A percentile compares a stretch with the other conserved stretches of the same genome.
Conservation (phyloP, 1,284 basidiomycete genomes). For the Erythrobasidium hasegawianum region DNA sequence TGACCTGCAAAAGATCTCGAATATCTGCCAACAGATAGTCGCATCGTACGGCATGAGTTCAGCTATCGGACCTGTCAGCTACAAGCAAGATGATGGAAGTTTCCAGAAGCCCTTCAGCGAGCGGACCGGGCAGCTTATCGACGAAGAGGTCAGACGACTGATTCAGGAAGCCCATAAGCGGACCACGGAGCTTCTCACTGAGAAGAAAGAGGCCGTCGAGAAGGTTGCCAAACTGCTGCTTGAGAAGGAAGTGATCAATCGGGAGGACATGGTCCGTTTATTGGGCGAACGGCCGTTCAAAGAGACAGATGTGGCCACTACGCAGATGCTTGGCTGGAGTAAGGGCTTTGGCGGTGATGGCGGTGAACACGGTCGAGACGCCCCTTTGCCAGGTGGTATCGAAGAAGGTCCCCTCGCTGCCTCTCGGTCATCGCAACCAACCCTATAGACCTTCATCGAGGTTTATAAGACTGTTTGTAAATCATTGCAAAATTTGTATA, state of each 20-base stretch:
- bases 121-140: slow-evolving; percentile 90
- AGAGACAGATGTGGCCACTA: slow-evolving; percentile 25
- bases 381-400: slow-evolving; percentile 31
- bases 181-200: slow-evolving; percentile 74
- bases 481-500: too few relatives aligned
- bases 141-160: slow-evolving; percentile 87
- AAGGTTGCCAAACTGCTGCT: slow-evolving; percentile 87
- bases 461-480: too few relatives aligned
- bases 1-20: slow-evolving; percentile 94
- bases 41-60: slow-evolving; percentile 81
- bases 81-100: slow-evolving; percentile 75
- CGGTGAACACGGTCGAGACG: slow-evolving; percentile 25
- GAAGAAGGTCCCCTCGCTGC: slow-evolving; percentile 20
- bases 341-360: slow-evolving; percentile 5
- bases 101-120: slow-evolving; percentile 99
- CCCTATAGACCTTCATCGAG: neutral
- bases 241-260: slow-evolving; percentile 90
- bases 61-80: slow-evolving; percentile 90
- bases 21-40: slow-evolving; percentile 89
- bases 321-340: slow-evolving; percentile 19
- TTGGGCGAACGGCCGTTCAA: slow-evolving; percentile 80
- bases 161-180: slow-evolving; percentile 81
- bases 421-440: neutral
- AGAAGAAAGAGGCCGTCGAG: slow-evolving; percentile 83
- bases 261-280: slow-evolving; percentile 80